These are phyloP conservation scores for Acer yangbiense DNA, from an alignment of 345 rosid species.

Conservation along the genomic window DNA sequence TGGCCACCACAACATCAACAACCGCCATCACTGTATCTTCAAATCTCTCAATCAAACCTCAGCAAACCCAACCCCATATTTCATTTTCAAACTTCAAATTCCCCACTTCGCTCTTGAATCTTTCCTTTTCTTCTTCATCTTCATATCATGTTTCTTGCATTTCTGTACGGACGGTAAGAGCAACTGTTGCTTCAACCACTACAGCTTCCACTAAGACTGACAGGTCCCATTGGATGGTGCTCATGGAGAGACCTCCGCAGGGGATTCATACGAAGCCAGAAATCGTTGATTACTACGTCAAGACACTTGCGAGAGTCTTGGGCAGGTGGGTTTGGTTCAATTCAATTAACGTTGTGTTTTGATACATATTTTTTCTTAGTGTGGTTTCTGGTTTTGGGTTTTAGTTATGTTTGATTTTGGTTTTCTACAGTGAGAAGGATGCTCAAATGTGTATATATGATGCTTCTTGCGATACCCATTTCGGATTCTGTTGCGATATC, in stretches of 20 bases:
- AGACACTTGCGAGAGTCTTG: conserved; percentile 49
- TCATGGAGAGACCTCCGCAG: conserved; percentile 55
- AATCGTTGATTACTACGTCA: conserved; percentile 61
- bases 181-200: conserved; percentile 27
- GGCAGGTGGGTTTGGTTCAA: conserved; percentile 49
- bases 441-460: conserved; percentile 80
- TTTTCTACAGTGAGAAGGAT: conserved; percentile 56
- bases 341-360: conserved; percentile 1
- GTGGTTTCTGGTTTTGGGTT: not conserved
- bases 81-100: conserved; percentile 15
- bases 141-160: conserved; percentile 8
- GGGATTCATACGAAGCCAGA: conserved; percentile 49
- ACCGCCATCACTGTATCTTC: conserved; percentile 1
- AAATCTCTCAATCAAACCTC: conserved; percentile 12
- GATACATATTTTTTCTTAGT: not conserved
- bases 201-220: conserved; percentile 17
- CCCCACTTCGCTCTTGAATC: conserved; percentile 14
- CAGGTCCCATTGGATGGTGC: conserved; percentile 61
- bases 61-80: conserved; percentile 8
- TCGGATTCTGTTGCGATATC: conserved; percentile 77
- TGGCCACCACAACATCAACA: too few species aligned
- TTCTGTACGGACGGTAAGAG: conserved; percentile 24
- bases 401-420: not conserved
- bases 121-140: conserved; percentile 19
- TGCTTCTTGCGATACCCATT: conserved; percentile 54